Conservation (phyloP, 208 protist species). For the Leishmania tarentolae region DNA sequence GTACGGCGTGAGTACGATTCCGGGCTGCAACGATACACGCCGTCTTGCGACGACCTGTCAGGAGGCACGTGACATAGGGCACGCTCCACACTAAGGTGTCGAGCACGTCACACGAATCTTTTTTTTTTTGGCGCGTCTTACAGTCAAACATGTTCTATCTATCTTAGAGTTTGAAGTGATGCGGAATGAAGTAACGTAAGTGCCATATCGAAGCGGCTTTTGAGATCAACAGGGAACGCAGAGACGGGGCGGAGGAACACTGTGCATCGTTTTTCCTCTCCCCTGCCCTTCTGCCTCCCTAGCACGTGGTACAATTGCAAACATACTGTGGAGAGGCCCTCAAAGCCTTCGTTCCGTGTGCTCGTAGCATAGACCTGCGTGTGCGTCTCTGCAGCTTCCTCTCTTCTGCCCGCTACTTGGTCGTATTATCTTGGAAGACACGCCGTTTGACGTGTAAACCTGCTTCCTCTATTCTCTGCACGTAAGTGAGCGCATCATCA, state of each 20-base stretch:
- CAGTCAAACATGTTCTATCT: no score
- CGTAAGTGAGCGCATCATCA: background rate
- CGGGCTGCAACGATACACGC: no score
- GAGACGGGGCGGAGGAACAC: background rate
- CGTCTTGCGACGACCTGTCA: no score
- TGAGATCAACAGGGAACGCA: background rate
- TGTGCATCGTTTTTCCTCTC: background rate
- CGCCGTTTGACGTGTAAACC: background rate
- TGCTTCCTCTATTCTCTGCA: background rate
- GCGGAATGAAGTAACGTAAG: background rate
- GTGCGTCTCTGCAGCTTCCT: background rate
- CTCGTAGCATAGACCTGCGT: background rate
- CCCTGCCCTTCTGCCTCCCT: background rate
- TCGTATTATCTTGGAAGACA: background rate
- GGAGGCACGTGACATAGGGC: no score
- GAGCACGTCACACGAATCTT: no score
- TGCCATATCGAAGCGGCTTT: background rate
- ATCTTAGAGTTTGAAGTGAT: background rate
- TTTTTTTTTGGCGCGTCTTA: no score
- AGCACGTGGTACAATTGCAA: background rate
- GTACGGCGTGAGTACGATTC: no score
- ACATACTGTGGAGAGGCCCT: background rate
- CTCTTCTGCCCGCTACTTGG: constrained; percentile 1
- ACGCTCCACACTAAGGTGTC: no score
- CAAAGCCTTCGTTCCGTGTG: background rate